Conservation (phyloP, 148 eudicot species). For the Amaranthus cruentus region DNA sequence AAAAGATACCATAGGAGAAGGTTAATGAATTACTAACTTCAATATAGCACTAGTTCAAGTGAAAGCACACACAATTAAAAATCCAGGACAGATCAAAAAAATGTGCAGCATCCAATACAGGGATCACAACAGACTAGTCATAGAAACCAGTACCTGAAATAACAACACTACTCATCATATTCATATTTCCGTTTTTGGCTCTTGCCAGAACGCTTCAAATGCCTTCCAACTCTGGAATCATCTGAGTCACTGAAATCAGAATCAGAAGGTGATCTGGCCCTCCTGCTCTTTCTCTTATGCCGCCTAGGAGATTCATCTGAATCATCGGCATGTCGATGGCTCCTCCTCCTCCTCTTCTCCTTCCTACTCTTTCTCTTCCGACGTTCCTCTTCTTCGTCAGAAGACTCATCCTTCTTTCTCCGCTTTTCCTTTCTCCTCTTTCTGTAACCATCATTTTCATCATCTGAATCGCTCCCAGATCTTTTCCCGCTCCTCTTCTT, state of each 20-base stretch:
- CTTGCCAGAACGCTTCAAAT: constrained; percentile 59
- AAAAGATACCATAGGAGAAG: not conserved
- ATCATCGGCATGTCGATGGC: constrained; percentile 58
- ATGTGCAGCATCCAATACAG: not conserved
- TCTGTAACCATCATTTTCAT: constrained; percentile 34
- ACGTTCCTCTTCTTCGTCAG: constrained; percentile 59
- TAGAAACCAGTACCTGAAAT: constrained; percentile 15
- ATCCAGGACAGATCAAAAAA: not conserved
- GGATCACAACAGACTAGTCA: not conserved
- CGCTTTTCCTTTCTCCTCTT: constrained; percentile 46
- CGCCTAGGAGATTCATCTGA: constrained; percentile 42
- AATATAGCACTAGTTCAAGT: not conserved
- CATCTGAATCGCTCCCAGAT: constrained; percentile 41
- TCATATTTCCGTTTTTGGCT: constrained; percentile 46
- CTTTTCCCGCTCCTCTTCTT: constrained; percentile 52
- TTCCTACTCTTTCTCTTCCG: constrained; percentile 61
- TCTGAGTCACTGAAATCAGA: constrained; percentile 61
- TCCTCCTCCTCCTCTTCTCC: constrained; percentile 70
- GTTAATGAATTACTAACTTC: not conserved
- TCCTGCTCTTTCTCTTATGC: constrained; percentile 64
- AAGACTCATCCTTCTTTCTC: constrained; percentile 52
- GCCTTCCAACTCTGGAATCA: constrained; percentile 60
- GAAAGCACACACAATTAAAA: not conserved
- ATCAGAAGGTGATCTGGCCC: constrained; percentile 46
- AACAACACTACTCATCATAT: constrained; percentile 29